These are phyloP conservation scores for Aspergillus mulundensis DNA, from an alignment of 495 filamentous ascomycete genomes.

Conservation along the genomic window DNA sequence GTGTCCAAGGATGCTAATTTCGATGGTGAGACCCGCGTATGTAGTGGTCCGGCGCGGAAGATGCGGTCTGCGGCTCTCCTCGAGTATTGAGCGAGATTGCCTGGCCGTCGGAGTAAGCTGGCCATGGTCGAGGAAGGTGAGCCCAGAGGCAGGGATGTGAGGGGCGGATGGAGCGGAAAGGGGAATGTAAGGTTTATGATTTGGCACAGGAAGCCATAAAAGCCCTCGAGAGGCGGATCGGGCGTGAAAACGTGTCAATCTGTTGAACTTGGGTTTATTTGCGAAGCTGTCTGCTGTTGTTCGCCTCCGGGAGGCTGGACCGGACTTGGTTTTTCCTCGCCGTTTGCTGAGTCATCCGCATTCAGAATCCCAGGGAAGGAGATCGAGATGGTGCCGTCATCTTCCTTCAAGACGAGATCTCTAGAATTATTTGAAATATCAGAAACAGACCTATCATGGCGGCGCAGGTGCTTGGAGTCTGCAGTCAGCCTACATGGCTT, in stretches of 20 bases:
- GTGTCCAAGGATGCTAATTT: slow-evolving; percentile 44
- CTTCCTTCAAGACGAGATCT: too few species aligned
- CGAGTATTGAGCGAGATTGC: slow-evolving; percentile 59
- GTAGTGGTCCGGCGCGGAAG: slow-evolving; percentile 37
- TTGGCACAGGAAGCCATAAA: slow-evolving; percentile 29
- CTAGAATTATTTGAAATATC: not conserved
- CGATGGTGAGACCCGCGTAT: slow-evolving; percentile 32
- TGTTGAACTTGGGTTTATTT: slow-evolving; percentile 12
- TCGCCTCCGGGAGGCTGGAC: slow-evolving; percentile 12
- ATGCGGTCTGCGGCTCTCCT: slow-evolving; percentile 47
- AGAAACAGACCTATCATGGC: not conserved
- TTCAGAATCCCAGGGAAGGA: slow-evolving; percentile 20
- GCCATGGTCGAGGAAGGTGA: slow-evolving; percentile 54
- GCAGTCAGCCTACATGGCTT: too few species aligned
- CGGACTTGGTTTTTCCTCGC: slow-evolving; percentile 23
- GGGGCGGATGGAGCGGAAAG: slow-evolving; percentile 24
- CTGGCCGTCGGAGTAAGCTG: slow-evolving; percentile 60
- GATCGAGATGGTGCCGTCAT: not conserved
- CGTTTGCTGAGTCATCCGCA: slow-evolving; percentile 29
- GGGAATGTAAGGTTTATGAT: slow-evolving; percentile 15
- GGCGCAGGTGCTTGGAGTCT: too few species aligned
- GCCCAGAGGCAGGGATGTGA: slow-evolving; percentile 32
- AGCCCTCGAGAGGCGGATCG: slow-evolving; percentile 6
- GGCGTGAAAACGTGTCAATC: not conserved
- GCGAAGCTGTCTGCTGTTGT: slow-evolving; percentile 19